phyloP scores from a whole-genome alignment of 805 yeast species.

The Wickerhamomyces alni region DNA sequence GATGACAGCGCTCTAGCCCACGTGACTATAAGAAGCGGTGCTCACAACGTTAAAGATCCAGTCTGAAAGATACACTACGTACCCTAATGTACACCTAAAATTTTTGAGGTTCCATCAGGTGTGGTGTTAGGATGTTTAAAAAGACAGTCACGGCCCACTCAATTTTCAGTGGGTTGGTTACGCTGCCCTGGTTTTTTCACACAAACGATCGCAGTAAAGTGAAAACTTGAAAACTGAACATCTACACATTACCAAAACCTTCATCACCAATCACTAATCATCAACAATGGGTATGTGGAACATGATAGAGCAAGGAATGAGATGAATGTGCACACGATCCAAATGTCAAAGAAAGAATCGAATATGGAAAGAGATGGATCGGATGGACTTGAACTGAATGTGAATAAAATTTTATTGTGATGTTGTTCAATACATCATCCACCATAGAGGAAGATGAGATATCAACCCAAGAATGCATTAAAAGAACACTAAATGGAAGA shows the following conservation, averaged over 20 bases:
- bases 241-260: slow-evolving; percentile 4
- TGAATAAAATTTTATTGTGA: too few species aligned
- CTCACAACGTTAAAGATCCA: too few species aligned
- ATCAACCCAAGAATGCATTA: too few species aligned
- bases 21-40: too few species aligned
- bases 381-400: too few species aligned
- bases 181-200: slow-evolving; percentile 7
- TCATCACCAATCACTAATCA: slow-evolving; percentile 19
- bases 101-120: neutral
- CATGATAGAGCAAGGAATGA: neutral
- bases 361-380: neutral
- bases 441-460: too few species aligned
- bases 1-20: too few species aligned
- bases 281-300: slow-evolving; percentile 26
- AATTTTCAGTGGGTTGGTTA: slow-evolving; percentile 6
- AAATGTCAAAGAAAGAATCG: neutral
- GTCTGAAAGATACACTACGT: neutral
- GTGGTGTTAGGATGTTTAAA: slow-evolving; percentile 16
- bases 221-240: slow-evolving; percentile 18
- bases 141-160: slow-evolving; percentile 16
- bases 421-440: too few species aligned
- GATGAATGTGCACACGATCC: neutral
- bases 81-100: neutral
- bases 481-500: too few species aligned
- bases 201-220: slow-evolving; percentile 1